Base-by-base conservation (phyloP, 2,329 filamentous ascomycete genomes). In the Zymoseptoria ardabiliae region DNA sequence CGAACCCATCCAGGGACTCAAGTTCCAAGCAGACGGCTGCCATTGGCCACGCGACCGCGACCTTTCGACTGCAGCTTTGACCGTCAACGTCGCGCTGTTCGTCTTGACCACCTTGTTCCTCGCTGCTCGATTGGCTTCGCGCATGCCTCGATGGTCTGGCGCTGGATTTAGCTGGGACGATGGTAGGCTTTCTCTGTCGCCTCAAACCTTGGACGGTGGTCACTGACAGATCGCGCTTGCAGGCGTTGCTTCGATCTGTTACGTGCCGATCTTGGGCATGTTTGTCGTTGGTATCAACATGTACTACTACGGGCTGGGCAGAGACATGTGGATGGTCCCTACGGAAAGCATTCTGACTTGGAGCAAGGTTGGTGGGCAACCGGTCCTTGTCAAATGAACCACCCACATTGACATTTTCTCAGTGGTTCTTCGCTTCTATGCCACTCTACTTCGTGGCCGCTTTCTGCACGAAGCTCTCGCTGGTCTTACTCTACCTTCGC, bases 391-490 rank as follows among this genome's bases (percentile, higher is more conserved):
- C 51, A 23, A 11, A 2, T 28, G 3, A 11, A 17, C 13, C 22
- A 23, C n/a, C 8, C 22, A 6, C 6, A 53, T 25, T 28, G 22
- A 23, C 20, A 11, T 30, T 3, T 28, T n/a, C 35, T n/a, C 22
- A 62, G 62, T 64, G 62, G 60, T 58, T 58, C 53, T 64, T 56
- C 51, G 53, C 57, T 11, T 56, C 50, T 4, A 55, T 60, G 20
- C 60, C 60, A 11, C 28, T 64, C 4, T 64, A 64, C 56, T 41
- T 60, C 17, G 54, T 54, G 17, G 56, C 57, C 0, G 58, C 57
- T 3, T 64, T 57, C 52, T 50, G 45, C 21, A 59, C 54, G 4
- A 62, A 64, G 22, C 50, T 64, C 4, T 64, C 62, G 17, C 53
- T 64, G 11, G 54, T 62, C 2, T 48, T 61, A 1, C 56, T 64